Evolutionary conservation across 495 filamentous ascomycete genomes (phyloP), one percentile per base, ranked within the genome.

Genomic region (Hyaloscypha variabilis): DNA sequence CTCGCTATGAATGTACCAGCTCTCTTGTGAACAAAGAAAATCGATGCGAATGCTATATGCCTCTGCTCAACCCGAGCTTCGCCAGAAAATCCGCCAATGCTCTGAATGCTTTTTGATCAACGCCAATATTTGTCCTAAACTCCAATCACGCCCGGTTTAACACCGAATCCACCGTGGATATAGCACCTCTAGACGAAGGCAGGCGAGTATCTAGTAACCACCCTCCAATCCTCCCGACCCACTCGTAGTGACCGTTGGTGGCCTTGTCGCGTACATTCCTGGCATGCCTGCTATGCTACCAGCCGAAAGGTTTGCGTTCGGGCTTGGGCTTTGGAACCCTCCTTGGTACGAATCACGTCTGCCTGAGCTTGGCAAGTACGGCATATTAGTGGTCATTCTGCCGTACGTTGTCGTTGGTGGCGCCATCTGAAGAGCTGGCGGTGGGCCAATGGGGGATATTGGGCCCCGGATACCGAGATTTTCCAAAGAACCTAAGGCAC

Each of bases 1-100:
- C 39, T 58, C 52, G 55, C 63, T 60, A 65, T 65, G 63, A 57
- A 59, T 52, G 54, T 52, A 23, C 49, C 53, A 3, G 4, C 17
- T 25, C 25, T 28, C 31, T 26, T 25, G 57, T n/a, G 23, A 39
- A 58, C 31, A 46, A 59, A 59, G n/a, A 17, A 59, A 59, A 42
- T 21, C 57, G 14, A 57, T 34, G 54, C 54, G 17, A 8, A 57
- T 57, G 25, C 24, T 57, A 19, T 36, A 10, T n/a, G 8, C 26
- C 19, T 30, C n/a, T 14, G 39, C 17, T 46, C 39, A 14, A 46
- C 39, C 39, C 39, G 39, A 46, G 39, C 39, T 46, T 46, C 1
- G 39, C n/a, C 1, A 46, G 3, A 17, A 46, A 46, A 17, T 46
- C 39, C 39, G 39, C 39, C 39, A 46, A 46, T 46, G 39, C 39